Evolutionary conservation across 352 stramenopile genomes (phyloP).

Genomic region (Phytophthora boehmeriae): DNA sequence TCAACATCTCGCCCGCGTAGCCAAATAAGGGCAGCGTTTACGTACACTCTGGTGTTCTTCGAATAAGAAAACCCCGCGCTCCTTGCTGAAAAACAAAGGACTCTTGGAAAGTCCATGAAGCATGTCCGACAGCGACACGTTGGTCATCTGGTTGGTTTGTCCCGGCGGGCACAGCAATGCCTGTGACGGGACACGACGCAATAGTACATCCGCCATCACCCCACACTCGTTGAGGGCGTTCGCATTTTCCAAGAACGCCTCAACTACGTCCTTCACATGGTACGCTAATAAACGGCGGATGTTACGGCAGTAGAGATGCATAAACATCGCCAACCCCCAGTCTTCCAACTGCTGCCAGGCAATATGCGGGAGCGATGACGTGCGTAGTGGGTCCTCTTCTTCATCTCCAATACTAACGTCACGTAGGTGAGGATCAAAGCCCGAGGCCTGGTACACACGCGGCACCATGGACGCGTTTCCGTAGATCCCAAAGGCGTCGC

Average conservation of each 20-base stretch:
- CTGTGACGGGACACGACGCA: slow-evolving; percentile 73
- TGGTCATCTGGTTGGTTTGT: slow-evolving; percentile 77
- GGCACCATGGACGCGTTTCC: slow-evolving; percentile 69
- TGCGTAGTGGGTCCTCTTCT: slow-evolving; percentile 77
- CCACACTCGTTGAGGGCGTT: slow-evolving; percentile 81
- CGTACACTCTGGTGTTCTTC: slow-evolving; percentile 79
- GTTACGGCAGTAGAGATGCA: slow-evolving; percentile 88
- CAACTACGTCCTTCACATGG: slow-evolving; percentile 86
- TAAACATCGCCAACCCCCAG: slow-evolving; percentile 81
- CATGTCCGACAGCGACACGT: slow-evolving; percentile 85
- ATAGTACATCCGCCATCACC: slow-evolving; percentile 78
- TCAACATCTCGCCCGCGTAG: background rate
- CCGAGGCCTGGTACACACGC: slow-evolving; percentile 83
- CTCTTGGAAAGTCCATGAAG: slow-evolving; percentile 63
- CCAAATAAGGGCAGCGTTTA: slow-evolving; percentile 14
- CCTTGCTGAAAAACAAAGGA: slow-evolving; percentile 79
- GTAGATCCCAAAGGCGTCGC: slow-evolving; percentile 72
- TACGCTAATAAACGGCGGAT: slow-evolving; percentile 80
- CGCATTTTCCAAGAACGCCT: slow-evolving; percentile 82
- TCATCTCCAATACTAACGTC: slow-evolving; percentile 62
- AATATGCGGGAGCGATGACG: slow-evolving; percentile 71
- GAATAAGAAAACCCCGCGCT: slow-evolving; percentile 77
- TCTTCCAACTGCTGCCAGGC: slow-evolving; percentile 83
- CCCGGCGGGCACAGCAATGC: slow-evolving; percentile 76
- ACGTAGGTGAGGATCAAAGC: slow-evolving; percentile 74